Evolutionary conservation across 306 rosid species (phyloP).

Genomic region (Dalbergia oliveri): DNA sequence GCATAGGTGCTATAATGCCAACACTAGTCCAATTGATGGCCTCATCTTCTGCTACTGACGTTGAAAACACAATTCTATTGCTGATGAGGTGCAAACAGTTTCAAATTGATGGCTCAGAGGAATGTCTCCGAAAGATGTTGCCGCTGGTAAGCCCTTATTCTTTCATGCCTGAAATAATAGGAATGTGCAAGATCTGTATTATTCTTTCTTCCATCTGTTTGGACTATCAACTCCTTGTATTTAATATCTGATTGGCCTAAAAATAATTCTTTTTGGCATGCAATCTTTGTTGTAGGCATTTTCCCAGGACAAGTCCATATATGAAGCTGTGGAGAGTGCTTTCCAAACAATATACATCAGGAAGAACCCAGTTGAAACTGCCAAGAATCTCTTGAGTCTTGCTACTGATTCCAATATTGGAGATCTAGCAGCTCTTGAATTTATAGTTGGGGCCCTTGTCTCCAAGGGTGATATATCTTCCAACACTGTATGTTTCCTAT

Average conservation of each 20-base stretch:
- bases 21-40: conserved; percentile 96
- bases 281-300: conserved; percentile 68
- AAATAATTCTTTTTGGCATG: conserved; percentile 39
- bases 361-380: conserved; percentile 82
- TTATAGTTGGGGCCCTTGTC: conserved; percentile 79
- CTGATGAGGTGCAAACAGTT: conserved; percentile 97
- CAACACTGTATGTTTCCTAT: conserved; percentile 70
- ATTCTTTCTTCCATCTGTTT: conserved; percentile 28
- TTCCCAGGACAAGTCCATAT: conserved; percentile 96
- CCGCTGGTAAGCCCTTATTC: conserved; percentile 72
- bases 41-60: conserved; percentile 90
- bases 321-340: conserved; percentile 95
- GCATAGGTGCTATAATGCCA: conserved; percentile 79
- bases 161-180: conserved; percentile 22
- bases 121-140: conserved; percentile 91
- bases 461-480: conserved; percentile 90
- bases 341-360: conserved; percentile 81
- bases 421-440: conserved; percentile 95
- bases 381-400: conserved; percentile 78
- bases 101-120: conserved; percentile 95
- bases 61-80: conserved; percentile 88
- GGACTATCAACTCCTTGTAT: conserved; percentile 3
- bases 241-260: conserved; percentile 25
- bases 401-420: conserved; percentile 89
- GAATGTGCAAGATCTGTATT: conserved; percentile 31